Evolutionary conservation across 2,329 filamentous ascomycete genomes (phyloP), one percentile per base, ranked within the genome.

Genomic region (Fusarium coffeatum): DNA sequence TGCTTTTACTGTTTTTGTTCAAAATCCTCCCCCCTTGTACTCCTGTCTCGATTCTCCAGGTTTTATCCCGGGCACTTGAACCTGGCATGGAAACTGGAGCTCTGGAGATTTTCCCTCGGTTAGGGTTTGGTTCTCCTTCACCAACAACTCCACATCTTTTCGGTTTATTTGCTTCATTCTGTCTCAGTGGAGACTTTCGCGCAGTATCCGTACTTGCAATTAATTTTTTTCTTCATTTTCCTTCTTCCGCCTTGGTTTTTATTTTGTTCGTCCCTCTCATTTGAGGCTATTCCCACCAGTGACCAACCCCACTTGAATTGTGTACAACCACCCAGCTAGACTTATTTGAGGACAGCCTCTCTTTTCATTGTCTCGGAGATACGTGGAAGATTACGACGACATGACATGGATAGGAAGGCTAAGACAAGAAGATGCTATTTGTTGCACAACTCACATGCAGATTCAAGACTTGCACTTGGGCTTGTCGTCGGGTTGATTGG

Each of bases 231-330:
- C 15, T 49, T 48, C 30, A 46, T 11, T 32, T 18, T 18, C 23
- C 32, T 22, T 40, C 23, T 37, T 32, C 34, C 58, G 50, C 53
- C 55, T 41, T 59, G 50, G 55, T 40, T 61, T 56, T 41, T 56
- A 12, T 42, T 9, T 49, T 30, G 28, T 30, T 13, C n/a, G 16
- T 12, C 13, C 23, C 18, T 34, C 20, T 53, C 22, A 53, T 53
- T 48, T 66, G 66, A 66, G 34, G 56, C 66, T 69, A 50, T 69
- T 67, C 63, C 47, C 64, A 66, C 49, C 11, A 6, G 61, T 64
- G 62, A 66, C 45, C 10, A 6, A 55, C 58, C 61, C 60, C 51
- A 66, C 65, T 23, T 43, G 49, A 22, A 37, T 37, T 32, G 23
- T 47, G 42, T 37, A 37, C 18, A 37, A 37, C 51, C 50, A 53